Evolutionary conservation across 768 basidiomycete genomes (phyloP).

Genomic region (Trametes cinnabarina): DNA sequence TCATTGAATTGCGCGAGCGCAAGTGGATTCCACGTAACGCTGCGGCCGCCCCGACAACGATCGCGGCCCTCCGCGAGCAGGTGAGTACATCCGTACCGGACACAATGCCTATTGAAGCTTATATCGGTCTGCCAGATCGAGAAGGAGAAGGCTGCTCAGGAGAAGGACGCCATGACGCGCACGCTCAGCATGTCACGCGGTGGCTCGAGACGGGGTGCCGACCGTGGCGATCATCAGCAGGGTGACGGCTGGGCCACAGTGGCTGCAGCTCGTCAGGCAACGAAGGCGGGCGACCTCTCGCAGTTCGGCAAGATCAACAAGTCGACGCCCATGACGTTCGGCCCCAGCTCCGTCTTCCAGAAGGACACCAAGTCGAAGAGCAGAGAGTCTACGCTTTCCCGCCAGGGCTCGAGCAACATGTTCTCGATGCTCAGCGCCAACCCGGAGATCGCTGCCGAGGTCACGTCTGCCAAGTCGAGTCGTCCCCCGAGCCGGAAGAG

Average conservation of each 20-base stretch:
- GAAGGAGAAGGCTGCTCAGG: slow-evolving; percentile 85
- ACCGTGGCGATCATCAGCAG: slow-evolving; percentile 56
- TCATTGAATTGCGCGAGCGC: slow-evolving; percentile 82
- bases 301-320: slow-evolving; percentile 86
- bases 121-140: slow-evolving; percentile 54
- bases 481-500: slow-evolving; percentile 49
- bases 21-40: slow-evolving; percentile 76
- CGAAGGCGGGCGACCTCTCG: slow-evolving; percentile 83
- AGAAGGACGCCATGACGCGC: slow-evolving; percentile 62
- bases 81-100: slow-evolving; percentile 44
- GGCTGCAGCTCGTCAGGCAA: slow-evolving; percentile 46
- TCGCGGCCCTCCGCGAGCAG: slow-evolving; percentile 84
- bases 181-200: slow-evolving; percentile 83
- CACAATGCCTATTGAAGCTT: slow-evolving; percentile 7
- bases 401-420: slow-evolving; percentile 85
- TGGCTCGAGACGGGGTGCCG: slow-evolving; percentile 84
- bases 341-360: slow-evolving; percentile 81
- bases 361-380: slow-evolving; percentile 55
- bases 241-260: slow-evolving; percentile 91
- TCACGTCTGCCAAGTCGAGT: slow-evolving; percentile 47
- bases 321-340: slow-evolving; percentile 68
- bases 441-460: slow-evolving; percentile 54
- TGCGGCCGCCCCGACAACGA: slow-evolving; percentile 78
- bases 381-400: slow-evolving; percentile 68
- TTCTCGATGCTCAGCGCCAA: slow-evolving; percentile 79